Evolutionary conservation across 2,329 filamentous ascomycete genomes (phyloP).

Genomic region (Colletotrichum destructivum): DNA sequence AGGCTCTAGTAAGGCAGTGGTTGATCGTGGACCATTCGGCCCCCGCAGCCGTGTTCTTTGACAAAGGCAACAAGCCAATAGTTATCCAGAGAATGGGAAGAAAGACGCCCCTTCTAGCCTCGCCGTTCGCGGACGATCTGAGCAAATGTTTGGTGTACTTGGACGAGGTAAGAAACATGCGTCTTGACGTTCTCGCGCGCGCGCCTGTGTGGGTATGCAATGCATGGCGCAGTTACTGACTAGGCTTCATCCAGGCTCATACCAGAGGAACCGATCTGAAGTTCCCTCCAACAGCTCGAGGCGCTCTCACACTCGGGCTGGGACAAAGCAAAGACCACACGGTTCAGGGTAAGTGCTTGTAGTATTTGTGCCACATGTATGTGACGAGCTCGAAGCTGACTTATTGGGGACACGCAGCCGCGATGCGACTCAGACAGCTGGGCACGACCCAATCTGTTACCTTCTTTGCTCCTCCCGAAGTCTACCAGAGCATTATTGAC

Average conservation of each 20-base stretch:
- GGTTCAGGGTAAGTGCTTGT: conserved; percentile 65
- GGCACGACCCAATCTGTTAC: conserved; percentile 67
- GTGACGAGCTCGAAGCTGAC: not conserved
- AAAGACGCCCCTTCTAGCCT: conserved; percentile 63
- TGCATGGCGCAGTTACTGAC: not conserved
- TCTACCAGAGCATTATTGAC: conserved; percentile 73
- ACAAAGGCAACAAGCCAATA: conserved; percentile 59
- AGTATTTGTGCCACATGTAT: not conserved
- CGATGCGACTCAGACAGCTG: conserved; percentile 76
- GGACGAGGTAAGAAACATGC: conserved; percentile 58
- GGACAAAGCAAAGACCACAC: conserved; percentile 73
- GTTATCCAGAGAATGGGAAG: conserved; percentile 57
- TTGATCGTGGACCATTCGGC: conserved; percentile 60
- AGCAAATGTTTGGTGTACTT: conserved; percentile 69
- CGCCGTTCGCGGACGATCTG: conserved; percentile 69
- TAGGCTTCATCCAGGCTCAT: conserved; percentile 58
- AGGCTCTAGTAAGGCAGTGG: conserved; percentile 65
- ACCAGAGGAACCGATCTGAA: conserved; percentile 74
- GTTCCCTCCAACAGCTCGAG: conserved; percentile 62
- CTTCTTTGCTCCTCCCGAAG: conserved; percentile 72
- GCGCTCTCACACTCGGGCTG: conserved; percentile 70
- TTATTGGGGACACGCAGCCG: conserved; percentile 58
- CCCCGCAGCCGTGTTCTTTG: conserved; percentile 69
- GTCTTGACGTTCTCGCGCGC: too few species aligned
- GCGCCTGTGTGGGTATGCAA: not conserved